A percentile compares a stretch with the other conserved stretches of the same genome.
Conservation (phyloP, 192 early-diverging fungal species). For the Rhizophlyctis rosea region DNA sequence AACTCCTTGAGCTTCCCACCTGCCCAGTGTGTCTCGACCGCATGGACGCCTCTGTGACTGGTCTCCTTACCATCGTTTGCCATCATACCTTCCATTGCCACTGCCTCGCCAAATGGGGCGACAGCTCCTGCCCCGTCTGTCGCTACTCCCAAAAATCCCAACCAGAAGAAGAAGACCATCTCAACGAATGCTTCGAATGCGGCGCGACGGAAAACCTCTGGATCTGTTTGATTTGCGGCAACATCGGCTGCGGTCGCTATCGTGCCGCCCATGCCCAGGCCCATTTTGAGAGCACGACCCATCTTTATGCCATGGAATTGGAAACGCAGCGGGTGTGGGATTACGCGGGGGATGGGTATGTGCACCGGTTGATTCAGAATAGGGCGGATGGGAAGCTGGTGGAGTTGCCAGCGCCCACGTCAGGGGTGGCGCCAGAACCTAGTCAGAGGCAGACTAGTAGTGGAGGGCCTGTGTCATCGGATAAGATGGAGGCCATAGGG, state of each 20-base stretch:
- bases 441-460: background rate
- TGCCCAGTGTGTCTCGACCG: constrained; percentile 97
- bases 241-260: constrained; percentile 95
- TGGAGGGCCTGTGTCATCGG: constrained; percentile 35
- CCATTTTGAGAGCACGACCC: constrained; percentile 80
- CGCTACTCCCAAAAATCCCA: constrained; percentile 66
- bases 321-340: constrained; percentile 98
- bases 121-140: constrained; percentile 87
- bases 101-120: constrained; percentile 90
- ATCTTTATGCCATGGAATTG: constrained; percentile 88
- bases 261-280: constrained; percentile 81
- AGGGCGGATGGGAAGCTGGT: constrained; percentile 88
- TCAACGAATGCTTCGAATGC: constrained; percentile 72
- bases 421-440: constrained; percentile 4
- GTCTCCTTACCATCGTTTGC: constrained; percentile 87
- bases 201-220: constrained; percentile 77
- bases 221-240: constrained; percentile 96
- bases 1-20: constrained; percentile 76
- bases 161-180: constrained; percentile 15
- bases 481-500: constrained; percentile 73
- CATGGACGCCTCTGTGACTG: constrained; percentile 87
- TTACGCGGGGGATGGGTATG: constrained; percentile 94
- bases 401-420: constrained; percentile 62
- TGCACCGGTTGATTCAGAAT: constrained; percentile 93
- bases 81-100: constrained; percentile 94